These are phyloP conservation scores for Pyrenophora teres DNA, from an alignment of 2,329 filamentous ascomycete genomes.

Conservation along the genomic window DNA sequence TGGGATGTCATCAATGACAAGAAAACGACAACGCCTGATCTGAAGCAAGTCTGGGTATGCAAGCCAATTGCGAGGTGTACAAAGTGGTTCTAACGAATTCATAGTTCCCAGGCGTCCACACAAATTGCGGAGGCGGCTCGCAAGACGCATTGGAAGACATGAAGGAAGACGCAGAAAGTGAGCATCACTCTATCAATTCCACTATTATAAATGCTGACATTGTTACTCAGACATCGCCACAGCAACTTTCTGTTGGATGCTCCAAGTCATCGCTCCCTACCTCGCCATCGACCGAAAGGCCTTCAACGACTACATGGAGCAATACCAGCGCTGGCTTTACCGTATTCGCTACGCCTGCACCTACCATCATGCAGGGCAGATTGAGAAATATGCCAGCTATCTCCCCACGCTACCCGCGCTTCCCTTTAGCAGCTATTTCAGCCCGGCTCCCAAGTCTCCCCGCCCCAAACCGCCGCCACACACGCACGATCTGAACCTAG, in stretches of 20 bases:
- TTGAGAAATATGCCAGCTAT: constrained; percentile 17
- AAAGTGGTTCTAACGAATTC: not conserved
- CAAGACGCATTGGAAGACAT: constrained; percentile 35
- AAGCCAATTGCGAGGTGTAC: fast-evolving
- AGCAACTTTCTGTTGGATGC: constrained; percentile 61
- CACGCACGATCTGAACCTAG: constrained; percentile 47
- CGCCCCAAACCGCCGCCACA: constrained; percentile 37
- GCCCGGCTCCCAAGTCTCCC: constrained; percentile 28
- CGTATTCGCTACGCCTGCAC: constrained; percentile 37
- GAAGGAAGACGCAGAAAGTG: constrained; percentile 43
- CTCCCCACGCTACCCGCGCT: constrained; percentile 23
- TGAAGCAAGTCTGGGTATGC: constrained; percentile 57
- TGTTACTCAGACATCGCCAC: constrained; percentile 47
- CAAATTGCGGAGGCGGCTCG: constrained; percentile 57
- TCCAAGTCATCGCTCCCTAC: constrained; percentile 55
- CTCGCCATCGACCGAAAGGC: constrained; percentile 53
- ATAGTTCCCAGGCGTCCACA: constrained; percentile 57
- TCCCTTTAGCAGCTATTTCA: constrained; percentile 30
- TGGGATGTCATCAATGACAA: constrained; percentile 40
- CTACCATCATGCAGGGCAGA: constrained; percentile 31
- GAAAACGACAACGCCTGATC: constrained; percentile 31
- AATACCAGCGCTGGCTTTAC: constrained; percentile 46
- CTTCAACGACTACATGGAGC: constrained; percentile 48
- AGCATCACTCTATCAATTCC: constrained; percentile 3
- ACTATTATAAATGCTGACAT: not conserved